Base-by-base conservation (phyloP, 1,284 basidiomycete genomes). In the Pseudozyma tsukubaensis region DNA sequence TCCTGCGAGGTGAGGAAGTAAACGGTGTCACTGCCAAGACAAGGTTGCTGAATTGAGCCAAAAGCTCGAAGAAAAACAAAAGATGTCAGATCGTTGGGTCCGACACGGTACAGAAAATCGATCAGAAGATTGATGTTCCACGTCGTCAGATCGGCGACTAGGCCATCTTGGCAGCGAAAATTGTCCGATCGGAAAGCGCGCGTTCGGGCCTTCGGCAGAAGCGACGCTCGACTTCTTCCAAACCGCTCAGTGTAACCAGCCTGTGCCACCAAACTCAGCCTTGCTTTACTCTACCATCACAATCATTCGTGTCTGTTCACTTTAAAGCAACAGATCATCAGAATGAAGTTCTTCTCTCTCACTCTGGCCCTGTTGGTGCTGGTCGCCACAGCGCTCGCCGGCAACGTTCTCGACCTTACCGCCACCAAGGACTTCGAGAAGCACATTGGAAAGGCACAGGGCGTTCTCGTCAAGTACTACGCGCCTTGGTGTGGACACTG, bases 401-500 rank as follows among this genome's bases (percentile, higher is more conserved):
- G 74, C 56, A 79, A 80, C 51, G 82, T 82, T 11, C 57, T 82
- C 50, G 82, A 83, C 42, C 69, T 83, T 42, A 83, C 82, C 24
- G 60, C 72, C 45, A 81, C 76, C 16, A 72, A 72, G 52, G 74
- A 70, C 47, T 83, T 78, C 48, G 68, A 83, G 16, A 72, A 67
- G 40, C 50, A 70, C 39, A 72, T 83, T 34, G 82, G 81, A 50
- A 71, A 76, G 43, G 55, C 69, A 36, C 70, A 69, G 36, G 74
- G 74, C 29, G 76, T 77, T 34, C 75, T 83, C 40, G 78, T 84
- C 61, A 76, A 83, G 53, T 82, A 76, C 72, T 83, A 72, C 48
- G 83, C 83, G 5, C 83, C 82, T 16, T 84, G 83, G 83, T 84
- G 83, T 53, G 83, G 83, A 29, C 83, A 84, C 83, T 85, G 76